These are phyloP conservation scores for Backusella liffmaniae DNA, from an alignment of 192 early-diverging fungal genomes.

Conservation along the genomic window DNA sequence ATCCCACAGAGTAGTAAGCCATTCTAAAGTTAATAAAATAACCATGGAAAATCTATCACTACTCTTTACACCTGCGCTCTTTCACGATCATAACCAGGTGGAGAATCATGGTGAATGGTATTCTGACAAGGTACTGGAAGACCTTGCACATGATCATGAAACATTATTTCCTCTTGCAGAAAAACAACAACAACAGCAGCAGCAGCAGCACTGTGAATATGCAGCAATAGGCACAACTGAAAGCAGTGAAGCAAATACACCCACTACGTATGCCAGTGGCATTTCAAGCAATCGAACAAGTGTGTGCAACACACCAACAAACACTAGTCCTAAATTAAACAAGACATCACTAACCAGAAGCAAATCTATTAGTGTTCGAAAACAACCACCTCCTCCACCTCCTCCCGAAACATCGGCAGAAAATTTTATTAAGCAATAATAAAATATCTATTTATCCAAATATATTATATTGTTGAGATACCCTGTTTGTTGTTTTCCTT, in stretches of 20 bases:
- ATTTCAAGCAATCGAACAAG: not conserved
- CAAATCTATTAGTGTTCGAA: not conserved
- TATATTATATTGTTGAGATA: not conserved
- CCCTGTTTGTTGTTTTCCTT: not conserved
- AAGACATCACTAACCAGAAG: not conserved
- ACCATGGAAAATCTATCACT: conserved; percentile 57
- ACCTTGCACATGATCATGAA: conserved; percentile 21
- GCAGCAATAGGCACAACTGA: not conserved
- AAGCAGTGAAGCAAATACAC: not conserved
- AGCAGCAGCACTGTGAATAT: not conserved
- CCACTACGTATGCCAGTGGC: not conserved
- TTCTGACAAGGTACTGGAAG: conserved; percentile 29
- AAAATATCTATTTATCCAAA: not conserved
- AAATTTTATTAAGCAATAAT: not conserved
- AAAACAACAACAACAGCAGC: not conserved
- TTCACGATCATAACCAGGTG: conserved; percentile 54
- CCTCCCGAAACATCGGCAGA: not conserved
- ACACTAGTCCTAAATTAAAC: not conserved
- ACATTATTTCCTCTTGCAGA: not conserved
- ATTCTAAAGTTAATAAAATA: conserved; percentile 67
- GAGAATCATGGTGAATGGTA: conserved; percentile 25
- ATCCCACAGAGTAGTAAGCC: conserved; percentile 38
- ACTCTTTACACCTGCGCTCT: conserved; percentile 65
- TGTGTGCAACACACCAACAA: not conserved
- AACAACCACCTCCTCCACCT: not conserved